A percentile compares a stretch with the other conserved stretches of the same genome.
Evolutionary conservation across 148 eudicot species (phyloP).

Genomic region (Amaranthus hypochondriacus): DNA sequence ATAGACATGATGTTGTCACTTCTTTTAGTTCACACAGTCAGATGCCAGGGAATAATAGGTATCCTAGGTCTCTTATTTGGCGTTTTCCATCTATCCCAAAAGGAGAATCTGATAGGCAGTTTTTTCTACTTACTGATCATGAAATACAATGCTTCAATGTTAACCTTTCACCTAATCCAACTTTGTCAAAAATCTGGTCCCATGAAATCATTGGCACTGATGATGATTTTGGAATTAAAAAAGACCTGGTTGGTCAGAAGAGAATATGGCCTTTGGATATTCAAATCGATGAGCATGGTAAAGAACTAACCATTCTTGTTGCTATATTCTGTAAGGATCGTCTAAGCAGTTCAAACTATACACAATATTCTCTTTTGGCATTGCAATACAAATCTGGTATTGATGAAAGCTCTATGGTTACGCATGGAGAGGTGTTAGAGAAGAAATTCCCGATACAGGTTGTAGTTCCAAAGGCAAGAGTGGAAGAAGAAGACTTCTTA

Average conservation of each 20-base stretch:
- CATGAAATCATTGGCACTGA: constrained; percentile 82
- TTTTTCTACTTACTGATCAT: constrained; percentile 70
- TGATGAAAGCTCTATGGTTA: constrained; percentile 33
- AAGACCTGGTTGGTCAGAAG: constrained; percentile 93
- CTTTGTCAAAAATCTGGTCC: constrained; percentile 71
- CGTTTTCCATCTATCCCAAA: constrained; percentile 35
- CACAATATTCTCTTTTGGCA: constrained; percentile 80
- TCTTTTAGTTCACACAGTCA: constrained; percentile 35
- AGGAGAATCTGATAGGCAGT: constrained; percentile 46
- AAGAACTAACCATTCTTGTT: constrained; percentile 70
- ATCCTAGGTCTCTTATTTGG: constrained; percentile 87
- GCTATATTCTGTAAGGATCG: constrained; percentile 88
- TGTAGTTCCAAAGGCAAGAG: constrained; percentile 87
- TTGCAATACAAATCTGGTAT: constrained; percentile 86
- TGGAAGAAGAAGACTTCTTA: constrained; percentile 80
- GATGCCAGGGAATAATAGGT: constrained; percentile 44
- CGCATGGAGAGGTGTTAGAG: constrained; percentile 58
- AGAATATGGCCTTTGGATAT: constrained; percentile 90
- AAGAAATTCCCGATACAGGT: constrained; percentile 79
- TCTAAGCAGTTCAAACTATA: constrained; percentile 83
- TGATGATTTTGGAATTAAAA: constrained; percentile 80
- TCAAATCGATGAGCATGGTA: constrained; percentile 73
- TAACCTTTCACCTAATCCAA: constrained; percentile 38
- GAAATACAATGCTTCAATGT: constrained; percentile 76
- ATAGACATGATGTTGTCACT: constrained; percentile 27